Base-by-base conservation (phyloP, 2,329 filamentous ascomycete species). In the Fusarium nelsonii region DNA sequence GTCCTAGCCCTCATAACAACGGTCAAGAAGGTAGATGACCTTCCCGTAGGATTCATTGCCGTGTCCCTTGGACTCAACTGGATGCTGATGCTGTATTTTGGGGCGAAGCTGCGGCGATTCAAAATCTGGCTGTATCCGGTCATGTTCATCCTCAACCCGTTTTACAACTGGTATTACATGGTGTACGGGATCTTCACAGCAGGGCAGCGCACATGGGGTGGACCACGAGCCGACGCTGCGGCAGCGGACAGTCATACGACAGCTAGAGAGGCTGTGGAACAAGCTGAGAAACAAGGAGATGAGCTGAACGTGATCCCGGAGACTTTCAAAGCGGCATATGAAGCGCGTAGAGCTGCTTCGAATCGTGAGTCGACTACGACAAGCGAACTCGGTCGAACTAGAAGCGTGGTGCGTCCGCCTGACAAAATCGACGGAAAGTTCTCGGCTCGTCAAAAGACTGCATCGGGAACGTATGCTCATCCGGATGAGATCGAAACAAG, bases 151-250 rank as follows among this genome's bases (percentile, higher is more conserved):
- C 79, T 97, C 68, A 98, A 97, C 76, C 95, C 96, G 1, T 97
- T 98, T 77, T 94, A 97, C 85, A 98, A 98, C 80, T 98, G 95
- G 95, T 88, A 93, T 61, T 98, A 98, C 82, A 97, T 97, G 92
- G 91, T 97, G 4, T 97, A 97, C 78, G 94, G 94, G 44, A 97
- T 97, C 72, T 96, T 97, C 79, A 97, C 95, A 1, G 94, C 94
- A 32, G 94, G 94, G 20, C 93, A 97, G 78, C 87, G 95, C 69
- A 98, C 95, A 2, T 99, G 96, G 95, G 95, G 95, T 70, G 95
- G 95, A 0, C 96, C 95, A 12, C 88, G 95, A 74, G 94, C 93
- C 3, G 95, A 98, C 79, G 94, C 94, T 1, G 93, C 92, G 32
- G 85, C 90, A 40, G 94, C 94, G 4, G 91, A 97, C 77, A 83